Conservation (phyloP, 2,329 filamentous ascomycete species). For the Botryotinia narcissicola region DNA sequence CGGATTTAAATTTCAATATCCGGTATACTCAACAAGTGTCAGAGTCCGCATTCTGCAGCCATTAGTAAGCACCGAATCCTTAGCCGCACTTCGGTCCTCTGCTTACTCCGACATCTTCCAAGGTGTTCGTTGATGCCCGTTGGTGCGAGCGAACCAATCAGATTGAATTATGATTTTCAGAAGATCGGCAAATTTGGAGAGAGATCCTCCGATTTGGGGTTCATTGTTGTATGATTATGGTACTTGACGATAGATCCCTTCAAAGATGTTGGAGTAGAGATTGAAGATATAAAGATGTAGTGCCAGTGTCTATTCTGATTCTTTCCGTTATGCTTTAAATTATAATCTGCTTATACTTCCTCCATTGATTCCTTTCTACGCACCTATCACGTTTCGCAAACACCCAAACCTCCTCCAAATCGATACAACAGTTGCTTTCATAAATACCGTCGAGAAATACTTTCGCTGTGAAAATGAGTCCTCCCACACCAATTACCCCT, state of each 20-base stretch:
- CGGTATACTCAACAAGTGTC: neutral
- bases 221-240: neutral
- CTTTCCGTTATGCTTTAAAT: neutral
- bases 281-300: neutral
- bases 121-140: neutral
- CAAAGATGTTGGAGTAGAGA: neutral
- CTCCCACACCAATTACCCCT: neutral
- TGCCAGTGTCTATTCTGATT: neutral
- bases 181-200: neutral
- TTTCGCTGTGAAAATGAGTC: neutral
- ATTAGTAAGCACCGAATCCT: neutral
- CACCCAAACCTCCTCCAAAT: accelerated
- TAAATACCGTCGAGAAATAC: neutral
- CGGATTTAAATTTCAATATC: neutral
- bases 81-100: neutral
- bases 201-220: neutral
- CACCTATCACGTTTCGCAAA: too few species aligned
- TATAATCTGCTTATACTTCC: neutral
- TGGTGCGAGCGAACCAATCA: neutral
- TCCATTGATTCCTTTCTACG: too few species aligned
- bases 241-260: neutral
- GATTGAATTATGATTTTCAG: accelerated
- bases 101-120: neutral
- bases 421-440: neutral
- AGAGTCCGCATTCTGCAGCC: neutral